phyloP scores from a whole-genome alignment of 805 yeast genomes.

The Sugiyamaella smithiae region DNA sequence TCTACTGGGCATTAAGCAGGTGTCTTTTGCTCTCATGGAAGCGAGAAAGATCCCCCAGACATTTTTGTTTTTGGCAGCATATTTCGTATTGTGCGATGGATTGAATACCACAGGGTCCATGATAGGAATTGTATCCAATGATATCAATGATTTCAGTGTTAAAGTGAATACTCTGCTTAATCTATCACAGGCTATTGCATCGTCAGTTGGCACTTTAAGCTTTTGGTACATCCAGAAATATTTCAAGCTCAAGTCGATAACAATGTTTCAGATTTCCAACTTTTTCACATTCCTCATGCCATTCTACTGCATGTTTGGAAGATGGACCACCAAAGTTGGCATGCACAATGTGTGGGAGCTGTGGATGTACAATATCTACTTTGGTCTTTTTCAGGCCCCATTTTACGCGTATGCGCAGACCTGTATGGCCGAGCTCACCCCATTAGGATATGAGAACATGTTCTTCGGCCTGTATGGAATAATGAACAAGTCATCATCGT shows the following conservation, averaged over 20 bases:
- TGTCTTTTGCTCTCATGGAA: conserved; percentile 14
- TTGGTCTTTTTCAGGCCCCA: conserved; percentile 18
- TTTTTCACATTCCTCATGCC: conserved; percentile 20
- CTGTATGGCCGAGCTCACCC: conserved; percentile 19
- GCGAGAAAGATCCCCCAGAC: conserved; percentile 18
- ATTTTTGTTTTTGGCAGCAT: conserved; percentile 14
- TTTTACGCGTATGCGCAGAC: conserved; percentile 20
- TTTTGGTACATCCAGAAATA: conserved; percentile 18
- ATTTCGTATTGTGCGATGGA: conserved; percentile 19
- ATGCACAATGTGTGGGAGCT: conserved; percentile 21
- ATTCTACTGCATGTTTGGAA: conserved; percentile 19
- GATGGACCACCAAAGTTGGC: conserved; percentile 18
- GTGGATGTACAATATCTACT: conserved; percentile 20
- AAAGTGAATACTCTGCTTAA: conserved; percentile 16
- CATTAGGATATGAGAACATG: conserved; percentile 18
- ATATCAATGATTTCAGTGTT: conserved; percentile 17
- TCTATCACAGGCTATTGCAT: conserved; percentile 15
- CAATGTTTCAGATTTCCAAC: conserved; percentile 20
- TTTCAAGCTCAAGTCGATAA: conserved; percentile 16
- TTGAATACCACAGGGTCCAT: conserved; percentile 19
- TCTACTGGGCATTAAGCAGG: conserved; percentile 17
- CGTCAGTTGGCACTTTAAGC: conserved; percentile 14
- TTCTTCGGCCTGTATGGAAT: conserved; percentile 21
- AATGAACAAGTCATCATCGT: conserved; percentile 17
- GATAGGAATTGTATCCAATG: conserved; percentile 19